Percentiles rank a stretch among this genome's conserved stretches.
Evolutionary conservation across 106 monocot species (phyloP).

Genomic region (Ottelia alismoides): DNA sequence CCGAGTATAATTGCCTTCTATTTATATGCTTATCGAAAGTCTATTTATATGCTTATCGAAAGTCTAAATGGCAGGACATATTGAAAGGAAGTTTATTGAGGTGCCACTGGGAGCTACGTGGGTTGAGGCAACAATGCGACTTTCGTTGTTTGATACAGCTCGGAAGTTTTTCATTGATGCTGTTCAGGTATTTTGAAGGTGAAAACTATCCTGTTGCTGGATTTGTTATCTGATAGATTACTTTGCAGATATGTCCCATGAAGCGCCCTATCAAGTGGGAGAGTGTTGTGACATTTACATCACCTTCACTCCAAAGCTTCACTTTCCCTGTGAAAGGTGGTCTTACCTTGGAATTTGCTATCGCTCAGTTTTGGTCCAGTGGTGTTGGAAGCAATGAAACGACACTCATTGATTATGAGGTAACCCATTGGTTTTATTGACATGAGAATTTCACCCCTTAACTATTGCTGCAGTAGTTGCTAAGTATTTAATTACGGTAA

Average conservation of each 20-base stretch:
- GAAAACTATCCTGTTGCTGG: too few relatives aligned
- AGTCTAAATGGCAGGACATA: conserved; percentile 66
- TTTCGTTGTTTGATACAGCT: conserved; percentile 78
- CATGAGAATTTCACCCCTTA: too few relatives aligned
- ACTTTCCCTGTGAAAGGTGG: conserved; percentile 73
- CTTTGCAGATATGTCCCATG: conserved; percentile 67
- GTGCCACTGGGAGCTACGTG: conserved; percentile 89
- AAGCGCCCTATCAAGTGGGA: conserved; percentile 85
- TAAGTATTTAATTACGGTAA: too few relatives aligned
- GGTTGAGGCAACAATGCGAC: conserved; percentile 78
- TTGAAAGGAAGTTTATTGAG: conserved; percentile 79
- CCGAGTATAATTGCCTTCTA: too few relatives aligned
- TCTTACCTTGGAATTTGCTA: conserved; percentile 61
- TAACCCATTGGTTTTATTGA: too few relatives aligned
- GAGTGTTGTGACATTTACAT: conserved; percentile 59
- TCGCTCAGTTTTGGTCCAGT: conserved; percentile 97
- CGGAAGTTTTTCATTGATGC: conserved; percentile 68
- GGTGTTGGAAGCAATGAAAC: conserved; percentile 88
- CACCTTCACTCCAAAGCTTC: conserved; percentile 75
- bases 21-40: too few relatives aligned
- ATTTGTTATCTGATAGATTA: too few relatives aligned
- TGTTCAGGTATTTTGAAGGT: conserved; percentile 50
- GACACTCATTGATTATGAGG: conserved; percentile 81
- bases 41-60: too few relatives aligned
- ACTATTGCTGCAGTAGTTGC: too few relatives aligned